Conservation (phyloP, 108 stramenopile species). For the Heterococcus sp. region DNA sequence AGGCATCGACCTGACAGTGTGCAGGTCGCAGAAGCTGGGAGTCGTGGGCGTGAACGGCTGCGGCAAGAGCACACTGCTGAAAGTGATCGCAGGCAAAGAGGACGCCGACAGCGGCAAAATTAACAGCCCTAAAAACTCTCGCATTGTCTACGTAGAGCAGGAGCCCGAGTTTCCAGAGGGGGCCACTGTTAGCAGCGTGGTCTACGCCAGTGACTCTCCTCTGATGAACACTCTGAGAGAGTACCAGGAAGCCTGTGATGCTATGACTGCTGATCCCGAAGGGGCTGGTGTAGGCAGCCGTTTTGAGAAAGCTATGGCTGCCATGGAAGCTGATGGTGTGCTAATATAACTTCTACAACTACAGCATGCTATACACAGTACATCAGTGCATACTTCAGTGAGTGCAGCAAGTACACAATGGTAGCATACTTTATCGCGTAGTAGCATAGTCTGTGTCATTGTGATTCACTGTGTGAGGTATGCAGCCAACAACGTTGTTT, state of each 20-base stretch:
- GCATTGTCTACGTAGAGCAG: constrained; percentile 47
- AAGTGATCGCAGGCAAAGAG: constrained; percentile 39
- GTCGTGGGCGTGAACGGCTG: constrained; percentile 54
- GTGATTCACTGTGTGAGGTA: no score
- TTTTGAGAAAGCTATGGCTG: constrained; percentile 24
- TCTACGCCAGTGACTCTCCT: constrained; percentile 26
- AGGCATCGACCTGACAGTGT: constrained; percentile 9
- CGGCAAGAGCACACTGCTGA: constrained; percentile 52
- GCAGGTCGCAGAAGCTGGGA: constrained; percentile 44
- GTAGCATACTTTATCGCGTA: no score
- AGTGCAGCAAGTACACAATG: no score
- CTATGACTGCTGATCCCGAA: constrained; percentile 16
- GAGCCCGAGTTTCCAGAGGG: constrained; percentile 35
- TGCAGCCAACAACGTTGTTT: not conserved
- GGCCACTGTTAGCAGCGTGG: constrained; percentile 17
- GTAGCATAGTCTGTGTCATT: no score
- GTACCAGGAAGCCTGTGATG: constrained; percentile 11
- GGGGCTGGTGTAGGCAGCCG: constrained; percentile 1
- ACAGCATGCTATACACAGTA: no score
- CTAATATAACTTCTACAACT: not conserved
- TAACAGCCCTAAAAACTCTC: constrained; percentile 15
- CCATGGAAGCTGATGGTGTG: constrained; percentile 16
- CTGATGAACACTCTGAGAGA: constrained; percentile 31
- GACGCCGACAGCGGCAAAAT: constrained; percentile 31
- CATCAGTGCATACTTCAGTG: no score